Evolutionary conservation across 345 rosid genomes (phyloP).

Genomic region (Brassica juncea): DNA sequence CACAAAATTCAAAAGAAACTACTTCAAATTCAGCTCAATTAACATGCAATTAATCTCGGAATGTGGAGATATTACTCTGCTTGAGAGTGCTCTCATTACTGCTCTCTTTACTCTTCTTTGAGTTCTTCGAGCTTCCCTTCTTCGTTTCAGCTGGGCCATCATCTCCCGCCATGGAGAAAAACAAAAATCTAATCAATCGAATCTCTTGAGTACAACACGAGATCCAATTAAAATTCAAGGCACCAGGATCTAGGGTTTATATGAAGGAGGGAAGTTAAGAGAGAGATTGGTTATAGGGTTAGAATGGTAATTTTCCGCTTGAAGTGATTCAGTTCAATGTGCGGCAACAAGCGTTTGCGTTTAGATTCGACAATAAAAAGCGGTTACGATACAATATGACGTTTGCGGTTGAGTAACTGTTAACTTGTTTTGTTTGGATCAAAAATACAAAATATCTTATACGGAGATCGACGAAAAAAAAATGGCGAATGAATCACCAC

Average conservation of each 20-base stretch:
- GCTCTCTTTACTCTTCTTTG: slow-evolving; percentile 65
- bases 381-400: background rate
- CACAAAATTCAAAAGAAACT: slow-evolving; percentile 1
- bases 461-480: slow-evolving; percentile 5
- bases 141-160: slow-evolving; percentile 51
- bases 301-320: background rate
- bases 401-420: slow-evolving; percentile 23
- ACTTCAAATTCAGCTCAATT: background rate
- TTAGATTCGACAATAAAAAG: background rate
- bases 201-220: slow-evolving; percentile 3
- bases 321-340: background rate
- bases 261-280: slow-evolving; percentile 23
- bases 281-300: slow-evolving; percentile 15
- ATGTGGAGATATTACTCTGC: slow-evolving; percentile 57
- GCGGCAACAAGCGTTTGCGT: background rate
- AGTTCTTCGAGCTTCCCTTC: slow-evolving; percentile 65
- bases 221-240: slow-evolving; percentile 13
- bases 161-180: slow-evolving; percentile 44
- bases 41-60: background rate
- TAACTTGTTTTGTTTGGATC: slow-evolving; percentile 14
- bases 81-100: slow-evolving; percentile 77
- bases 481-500: slow-evolving; percentile 52
- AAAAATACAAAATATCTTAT: background rate
- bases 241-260: slow-evolving; percentile 34
- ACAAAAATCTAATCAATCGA: slow-evolving; percentile 10